Conservation (phyloP, 2,329 filamentous ascomycete genomes). For the Furcasterigmium sp. region DNA sequence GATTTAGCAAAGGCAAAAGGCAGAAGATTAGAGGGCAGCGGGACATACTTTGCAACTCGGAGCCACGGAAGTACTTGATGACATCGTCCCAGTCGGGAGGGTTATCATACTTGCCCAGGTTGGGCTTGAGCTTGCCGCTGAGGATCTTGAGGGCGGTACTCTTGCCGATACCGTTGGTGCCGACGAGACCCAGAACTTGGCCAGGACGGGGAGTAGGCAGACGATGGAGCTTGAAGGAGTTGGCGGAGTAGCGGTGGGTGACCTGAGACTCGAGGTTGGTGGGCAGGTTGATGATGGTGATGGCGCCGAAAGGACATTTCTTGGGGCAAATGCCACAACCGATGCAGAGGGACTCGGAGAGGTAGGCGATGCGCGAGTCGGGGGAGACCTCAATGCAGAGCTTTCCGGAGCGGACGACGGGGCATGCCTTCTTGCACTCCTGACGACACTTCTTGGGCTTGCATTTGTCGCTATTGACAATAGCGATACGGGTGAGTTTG, state of each 20-base stretch:
- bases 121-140: slow-evolving; percentile 97
- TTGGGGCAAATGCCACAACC: slow-evolving; percentile 99
- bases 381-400: slow-evolving; percentile 91
- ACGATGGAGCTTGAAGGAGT: slow-evolving; percentile 99
- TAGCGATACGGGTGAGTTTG: slow-evolving; percentile 96
- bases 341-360: slow-evolving; percentile 92
- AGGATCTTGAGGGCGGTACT: slow-evolving; percentile 99
- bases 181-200: slow-evolving; percentile 91
- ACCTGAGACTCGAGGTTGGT: slow-evolving; percentile 98
- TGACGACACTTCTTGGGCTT: slow-evolving; percentile 83
- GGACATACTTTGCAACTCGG: slow-evolving; percentile 84
- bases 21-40: background rate
- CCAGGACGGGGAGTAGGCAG: slow-evolving; percentile 93
- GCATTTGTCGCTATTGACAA: slow-evolving; percentile 93
- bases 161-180: slow-evolving; percentile 99
- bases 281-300: slow-evolving; percentile 99
- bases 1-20: background rate
- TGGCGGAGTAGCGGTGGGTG: slow-evolving; percentile 97
- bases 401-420: slow-evolving; percentile 95
- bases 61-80: slow-evolving; percentile 95
- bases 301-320: slow-evolving; percentile 97
- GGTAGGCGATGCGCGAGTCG: slow-evolving; percentile 92
- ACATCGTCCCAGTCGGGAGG: slow-evolving; percentile 99
- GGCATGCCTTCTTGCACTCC: slow-evolving; percentile 98
- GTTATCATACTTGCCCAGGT: slow-evolving; percentile 90